phyloP scores from a whole-genome alignment of 768 basidiomycete species.

The Mycena polygramma region DNA sequence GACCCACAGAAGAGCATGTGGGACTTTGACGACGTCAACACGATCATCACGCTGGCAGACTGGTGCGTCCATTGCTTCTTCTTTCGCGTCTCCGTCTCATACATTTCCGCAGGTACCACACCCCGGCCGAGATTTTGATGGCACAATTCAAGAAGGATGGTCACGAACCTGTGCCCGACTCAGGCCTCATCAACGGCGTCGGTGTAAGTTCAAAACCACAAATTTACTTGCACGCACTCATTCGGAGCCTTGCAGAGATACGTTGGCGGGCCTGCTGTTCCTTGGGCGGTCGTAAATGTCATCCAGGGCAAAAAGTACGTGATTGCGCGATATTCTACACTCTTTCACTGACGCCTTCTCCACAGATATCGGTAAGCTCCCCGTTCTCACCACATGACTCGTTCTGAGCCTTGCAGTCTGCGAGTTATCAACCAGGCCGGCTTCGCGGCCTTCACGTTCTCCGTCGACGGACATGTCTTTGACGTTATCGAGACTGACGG shows the following conservation, averaged over 20 bases:
- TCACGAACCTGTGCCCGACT: conserved; percentile 37
- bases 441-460: conserved; percentile 43
- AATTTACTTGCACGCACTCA: conserved; percentile 48
- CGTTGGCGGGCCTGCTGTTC: conserved; percentile 47
- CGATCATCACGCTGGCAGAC: conserved; percentile 46
- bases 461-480: conserved; percentile 45
- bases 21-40: conserved; percentile 49
- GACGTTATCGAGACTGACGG: conserved; percentile 54
- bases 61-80: conserved; percentile 32
- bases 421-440: conserved; percentile 56
- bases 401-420: conserved; percentile 44
- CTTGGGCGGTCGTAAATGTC: conserved; percentile 53
- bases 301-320: conserved; percentile 43
- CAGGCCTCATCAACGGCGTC: conserved; percentile 22
- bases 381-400: no score
- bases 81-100: conserved; percentile 23
- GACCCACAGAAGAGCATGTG: conserved; percentile 48
- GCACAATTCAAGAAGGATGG: conserved; percentile 43
- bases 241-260: conserved; percentile 47
- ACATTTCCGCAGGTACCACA: conserved; percentile 29
- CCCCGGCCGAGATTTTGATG: conserved; percentile 17
- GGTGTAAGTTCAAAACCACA: neutral
- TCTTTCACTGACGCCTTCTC: neutral
- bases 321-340: neutral
- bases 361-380: conserved; percentile 43